phyloP scores from a whole-genome alignment of 345 rosid genomes.

The Syzygium aromaticum region DNA sequence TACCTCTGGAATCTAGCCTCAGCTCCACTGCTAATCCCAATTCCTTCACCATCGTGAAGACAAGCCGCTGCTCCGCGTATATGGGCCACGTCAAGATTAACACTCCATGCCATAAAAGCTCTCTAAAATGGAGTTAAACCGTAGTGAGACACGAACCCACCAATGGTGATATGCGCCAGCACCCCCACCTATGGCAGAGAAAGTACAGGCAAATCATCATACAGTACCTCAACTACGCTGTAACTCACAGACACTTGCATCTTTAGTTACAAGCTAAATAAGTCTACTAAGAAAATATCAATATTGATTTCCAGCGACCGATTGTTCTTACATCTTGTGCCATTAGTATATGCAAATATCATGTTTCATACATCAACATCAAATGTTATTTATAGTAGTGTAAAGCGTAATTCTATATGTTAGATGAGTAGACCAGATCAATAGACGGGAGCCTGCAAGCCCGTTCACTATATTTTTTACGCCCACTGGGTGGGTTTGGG shows the following conservation, averaged over 20 bases:
- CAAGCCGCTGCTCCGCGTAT: constrained; percentile 38
- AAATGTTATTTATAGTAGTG: neutral
- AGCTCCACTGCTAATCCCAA: constrained; percentile 18
- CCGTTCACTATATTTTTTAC: neutral
- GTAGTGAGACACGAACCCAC: constrained; percentile 38
- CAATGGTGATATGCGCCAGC: constrained; percentile 17
- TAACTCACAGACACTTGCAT: neutral
- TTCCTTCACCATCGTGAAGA: constrained; percentile 32
- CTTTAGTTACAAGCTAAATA: neutral
- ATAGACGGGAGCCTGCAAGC: neutral
- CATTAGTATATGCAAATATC: neutral
- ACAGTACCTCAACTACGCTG: neutral
- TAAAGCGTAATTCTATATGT: neutral
- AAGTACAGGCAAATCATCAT: neutral
- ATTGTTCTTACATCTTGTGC: neutral
- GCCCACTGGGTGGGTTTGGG: neutral
- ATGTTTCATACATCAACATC: neutral
- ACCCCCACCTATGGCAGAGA: constrained; percentile 5
- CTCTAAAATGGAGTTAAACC: constrained; percentile 39
- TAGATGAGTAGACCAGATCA: neutral
- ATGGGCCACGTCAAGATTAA: constrained; percentile 36
- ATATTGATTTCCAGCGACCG: neutral
- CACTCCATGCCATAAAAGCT: constrained; percentile 37
- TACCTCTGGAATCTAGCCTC: constrained; percentile 14
- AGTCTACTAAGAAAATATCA: neutral